Conservation (phyloP, 441 rosid genomes). For the Croton setiger region DNA sequence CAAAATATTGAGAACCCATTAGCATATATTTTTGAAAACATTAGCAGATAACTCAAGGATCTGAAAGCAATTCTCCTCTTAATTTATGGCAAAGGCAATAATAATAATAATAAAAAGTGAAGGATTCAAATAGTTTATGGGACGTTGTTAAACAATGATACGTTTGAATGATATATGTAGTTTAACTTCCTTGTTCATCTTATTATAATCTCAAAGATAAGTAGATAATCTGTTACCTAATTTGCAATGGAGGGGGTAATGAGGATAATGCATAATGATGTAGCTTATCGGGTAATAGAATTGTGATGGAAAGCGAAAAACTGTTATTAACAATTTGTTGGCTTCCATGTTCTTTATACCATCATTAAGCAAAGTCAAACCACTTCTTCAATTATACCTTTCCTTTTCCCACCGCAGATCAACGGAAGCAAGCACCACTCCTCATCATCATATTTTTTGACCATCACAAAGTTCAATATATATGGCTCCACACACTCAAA, state of each 20-base stretch:
- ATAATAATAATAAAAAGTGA: no score
- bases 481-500: no score
- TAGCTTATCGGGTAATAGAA: neutral
- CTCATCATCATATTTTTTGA: neutral
- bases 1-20: no score
- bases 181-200: neutral
- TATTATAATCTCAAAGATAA: neutral
- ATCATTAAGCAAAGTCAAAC: neutral
- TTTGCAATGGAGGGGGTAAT: neutral
- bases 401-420: neutral
- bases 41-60: no score
- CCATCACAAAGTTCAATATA: no score
- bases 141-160: no score
- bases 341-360: constrained; percentile 2
- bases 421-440: neutral
- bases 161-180: neutral
- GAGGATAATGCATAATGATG: neutral
- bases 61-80: no score
- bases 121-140: no score
- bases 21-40: no score
- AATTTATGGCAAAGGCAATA: no score
- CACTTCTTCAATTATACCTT: neutral
- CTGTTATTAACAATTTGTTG: neutral
- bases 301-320: neutral
- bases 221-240: neutral